Percentiles rank a stretch among this genome's conserved stretches.
Conservation (phyloP, 345 rosid species). For the Eucalyptus cloeziana region DNA sequence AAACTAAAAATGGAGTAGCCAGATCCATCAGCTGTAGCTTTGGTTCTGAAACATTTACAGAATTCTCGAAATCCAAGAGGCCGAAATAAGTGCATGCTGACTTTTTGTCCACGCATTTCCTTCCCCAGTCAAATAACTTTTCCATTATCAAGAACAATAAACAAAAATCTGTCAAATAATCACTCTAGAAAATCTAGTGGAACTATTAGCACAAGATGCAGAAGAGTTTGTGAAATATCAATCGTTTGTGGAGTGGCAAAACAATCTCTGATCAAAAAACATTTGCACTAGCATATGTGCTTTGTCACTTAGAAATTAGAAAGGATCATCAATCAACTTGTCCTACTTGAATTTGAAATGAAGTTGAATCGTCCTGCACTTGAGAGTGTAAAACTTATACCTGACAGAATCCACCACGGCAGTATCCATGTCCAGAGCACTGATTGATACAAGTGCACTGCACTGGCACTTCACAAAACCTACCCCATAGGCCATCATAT, state of each 20-base stretch:
- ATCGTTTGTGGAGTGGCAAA: not conserved
- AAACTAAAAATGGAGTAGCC: not conserved
- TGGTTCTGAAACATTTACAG: not conserved
- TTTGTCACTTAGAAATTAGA: not conserved
- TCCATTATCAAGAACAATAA: not conserved
- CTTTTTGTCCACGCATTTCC: not conserved
- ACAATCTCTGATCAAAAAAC: not conserved
- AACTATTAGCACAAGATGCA: not conserved
- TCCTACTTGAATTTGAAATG: not conserved
- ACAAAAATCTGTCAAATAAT: not conserved
- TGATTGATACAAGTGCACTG: slow-evolving; percentile 73
- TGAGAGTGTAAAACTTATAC: slow-evolving; percentile 14
- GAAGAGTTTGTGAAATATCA: not conserved
- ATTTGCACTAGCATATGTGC: not conserved
- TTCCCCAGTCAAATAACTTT: not conserved
- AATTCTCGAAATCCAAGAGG: not conserved
- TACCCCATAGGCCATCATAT: slow-evolving; percentile 80
- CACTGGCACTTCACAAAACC: slow-evolving; percentile 82
- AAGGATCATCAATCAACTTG: not conserved
- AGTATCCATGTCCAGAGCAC: slow-evolving; percentile 82
- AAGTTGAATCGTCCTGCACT: not conserved
- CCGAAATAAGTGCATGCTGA: not conserved
- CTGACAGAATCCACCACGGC: slow-evolving; percentile 96
- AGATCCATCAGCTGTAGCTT: not conserved
- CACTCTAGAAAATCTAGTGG: not conserved